Base-by-base conservation (phyloP, 177 flowering plant species). In the Tripterygium wilfordii region DNA sequence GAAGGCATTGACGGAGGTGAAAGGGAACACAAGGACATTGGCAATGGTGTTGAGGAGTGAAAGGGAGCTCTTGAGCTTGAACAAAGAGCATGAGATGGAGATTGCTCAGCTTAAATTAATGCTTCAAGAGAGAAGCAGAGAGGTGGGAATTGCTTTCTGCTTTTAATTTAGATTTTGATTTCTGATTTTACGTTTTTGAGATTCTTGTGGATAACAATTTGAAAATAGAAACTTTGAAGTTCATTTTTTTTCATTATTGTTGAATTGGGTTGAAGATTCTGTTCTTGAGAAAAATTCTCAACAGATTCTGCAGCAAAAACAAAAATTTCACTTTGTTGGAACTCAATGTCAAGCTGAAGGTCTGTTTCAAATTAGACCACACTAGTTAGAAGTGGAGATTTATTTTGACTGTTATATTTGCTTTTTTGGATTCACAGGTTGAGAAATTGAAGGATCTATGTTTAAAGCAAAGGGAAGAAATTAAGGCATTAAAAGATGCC, bases 1-100 rank as follows among this genome's bases (percentile, higher is more conserved):
- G 36, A 87, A 82, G 76, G 91, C 91, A 10, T 53, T 91, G 72
- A 71, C 76, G 17, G 96, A 88, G 49, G 90, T 77, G 36, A 88
- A 85, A 56, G 66, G 76, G 45, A 88, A 92, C 42, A 79, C 96
- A 9, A 77, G 98, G 72, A 88, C 88, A 2, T 56, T 92, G 54
- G 95, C 86, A 0, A 86, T 86, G 96, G 98, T 92, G 51, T 47
- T 92, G 57, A 78, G 88, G 70, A 92, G 96, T 38, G 98, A 92
- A 66, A 80, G 96, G 52, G 98, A 92, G 69, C 82, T 92, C 14
- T 50, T 92, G 64, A 76, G 53, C 35, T 58, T 59, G 66, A 83
- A 76, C 53, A 85, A 86, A 67, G 91, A 82, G 49, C 68, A 66
- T 37, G 95, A 88, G 36, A 36, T 36, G 47, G 81, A 82, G 63